Percentiles rank a stretch among this genome's conserved stretches.
These are phyloP conservation scores for Celoporthe dispersa DNA, from an alignment of 2,329 filamentous ascomycete species.

Conservation along the genomic window DNA sequence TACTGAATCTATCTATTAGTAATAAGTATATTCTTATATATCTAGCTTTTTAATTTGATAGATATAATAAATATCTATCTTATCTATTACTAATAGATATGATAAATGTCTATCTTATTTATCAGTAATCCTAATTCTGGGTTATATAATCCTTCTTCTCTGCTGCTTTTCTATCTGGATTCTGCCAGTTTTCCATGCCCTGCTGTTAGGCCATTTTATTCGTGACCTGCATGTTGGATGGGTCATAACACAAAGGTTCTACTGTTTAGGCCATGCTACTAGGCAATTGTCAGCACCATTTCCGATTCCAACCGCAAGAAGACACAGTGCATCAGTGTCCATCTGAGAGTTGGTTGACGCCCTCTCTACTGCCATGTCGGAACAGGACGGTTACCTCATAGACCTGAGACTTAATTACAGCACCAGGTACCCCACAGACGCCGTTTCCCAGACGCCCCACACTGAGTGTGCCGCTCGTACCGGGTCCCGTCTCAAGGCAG, in stretches of 20 bases:
- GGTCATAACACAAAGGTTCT: neutral
- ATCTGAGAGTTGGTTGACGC: neutral
- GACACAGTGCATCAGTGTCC: neutral
- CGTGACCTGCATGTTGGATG: no score
- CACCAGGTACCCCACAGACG: neutral
- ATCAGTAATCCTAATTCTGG: no score
- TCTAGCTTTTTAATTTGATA: no score
- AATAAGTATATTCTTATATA: no score
- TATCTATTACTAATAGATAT: no score
- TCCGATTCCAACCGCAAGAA: neutral
- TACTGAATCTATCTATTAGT: no score
- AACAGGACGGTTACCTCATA: neutral
- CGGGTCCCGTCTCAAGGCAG: neutral
- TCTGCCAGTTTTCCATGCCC: no score
- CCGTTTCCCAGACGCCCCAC: slow-evolving; percentile 1
- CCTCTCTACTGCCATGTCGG: neutral
- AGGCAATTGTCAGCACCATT: neutral
- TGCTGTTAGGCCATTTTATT: no score
- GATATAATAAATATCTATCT: no score
- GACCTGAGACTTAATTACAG: neutral
- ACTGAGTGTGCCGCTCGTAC: neutral
- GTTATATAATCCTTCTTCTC: no score
- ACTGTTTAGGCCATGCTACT: neutral
- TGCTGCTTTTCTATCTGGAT: no score
- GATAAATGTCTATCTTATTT: no score